Evolutionary conservation across 2,329 filamentous ascomycete species (phyloP), one percentile per base, ranked within the genome.

Genomic region (Daldinia sp.): DNA sequence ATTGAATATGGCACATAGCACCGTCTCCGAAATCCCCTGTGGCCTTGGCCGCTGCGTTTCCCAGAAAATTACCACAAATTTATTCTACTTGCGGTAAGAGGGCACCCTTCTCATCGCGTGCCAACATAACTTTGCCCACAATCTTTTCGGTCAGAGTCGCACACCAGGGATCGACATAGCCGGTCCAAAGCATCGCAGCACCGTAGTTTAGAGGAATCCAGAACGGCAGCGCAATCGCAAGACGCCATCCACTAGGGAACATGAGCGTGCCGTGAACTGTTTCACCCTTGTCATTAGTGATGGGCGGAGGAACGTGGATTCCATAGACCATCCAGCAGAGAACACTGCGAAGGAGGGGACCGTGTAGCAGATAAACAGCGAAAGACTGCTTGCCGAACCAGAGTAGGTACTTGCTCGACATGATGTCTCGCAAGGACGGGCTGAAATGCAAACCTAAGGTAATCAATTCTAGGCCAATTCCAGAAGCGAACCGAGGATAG

Each of bases 321-420:
- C 83, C 80, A 63, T 82, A 89, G 10, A 87, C 76, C 78, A 89
- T 81, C 84, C 85, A 89, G 23, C 84, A 83, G 11, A 89, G 77
- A 6, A 88, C 73, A 21, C 82, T 84, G 58, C 87, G 83, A 68
- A 89, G 81, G 27, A 89, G 78, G 0, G 83, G 82, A 39, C 87
- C 87, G 74, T 90, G 87, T 17, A 89, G 76, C 5, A 90, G 80
- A 69, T 89, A 89, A 11, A 90, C 84, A 1, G 87, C 85, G 69
- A 89, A 89, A 43, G 84, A 87, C 75, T 88, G 83, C 70, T 84
- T 85, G 43, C 87, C 87, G 10, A 89, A 81, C 82, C 86, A 89
- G 43, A 87, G 79, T 41, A 89, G 81, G 56, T 81, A 79, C 29
- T 80, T 81, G 60, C 81, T 82, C 3, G 84, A 84, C 2, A 89